A percentile compares a stretch with the other conserved stretches of the same genome.
Conservation (phyloP, 305 asterid species). For the Fraxinus nigra region DNA sequence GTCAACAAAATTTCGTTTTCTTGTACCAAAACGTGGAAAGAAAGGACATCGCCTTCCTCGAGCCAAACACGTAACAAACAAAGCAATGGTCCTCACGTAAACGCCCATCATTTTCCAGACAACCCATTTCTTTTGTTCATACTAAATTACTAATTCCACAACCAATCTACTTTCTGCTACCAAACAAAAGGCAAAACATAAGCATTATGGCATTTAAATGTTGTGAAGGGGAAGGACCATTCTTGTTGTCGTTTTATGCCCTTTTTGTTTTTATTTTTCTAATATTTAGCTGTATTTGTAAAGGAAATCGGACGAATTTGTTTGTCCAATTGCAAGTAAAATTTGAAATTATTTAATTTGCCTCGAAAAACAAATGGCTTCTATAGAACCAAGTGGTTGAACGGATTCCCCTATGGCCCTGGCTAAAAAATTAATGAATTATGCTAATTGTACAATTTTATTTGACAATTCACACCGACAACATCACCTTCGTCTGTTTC, state of each 20-base stretch:
- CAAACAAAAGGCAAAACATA: background rate
- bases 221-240: background rate
- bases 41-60: background rate
- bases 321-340: background rate
- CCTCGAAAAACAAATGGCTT: slow-evolving; percentile 14
- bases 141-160: background rate
- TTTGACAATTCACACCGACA: too few relatives aligned
- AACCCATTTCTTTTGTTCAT: background rate
- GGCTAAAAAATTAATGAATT: background rate
- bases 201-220: background rate
- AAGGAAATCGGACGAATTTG: background rate
- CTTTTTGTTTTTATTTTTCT: background rate
- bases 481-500: too few relatives aligned
- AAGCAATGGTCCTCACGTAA: background rate
- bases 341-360: too few relatives aligned
- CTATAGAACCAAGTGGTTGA: slow-evolving; percentile 14
- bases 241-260: background rate
- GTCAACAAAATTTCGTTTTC: background rate
- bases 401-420: background rate
- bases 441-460: too few relatives aligned
- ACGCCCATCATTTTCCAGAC: background rate
- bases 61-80: background rate
- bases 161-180: background rate
- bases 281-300: background rate
- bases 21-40: background rate